Evolutionary conservation across 2,329 filamentous ascomycete species (phyloP), one percentile per base, ranked within the genome.

Genomic region (Harringtonia aguacate): DNA sequence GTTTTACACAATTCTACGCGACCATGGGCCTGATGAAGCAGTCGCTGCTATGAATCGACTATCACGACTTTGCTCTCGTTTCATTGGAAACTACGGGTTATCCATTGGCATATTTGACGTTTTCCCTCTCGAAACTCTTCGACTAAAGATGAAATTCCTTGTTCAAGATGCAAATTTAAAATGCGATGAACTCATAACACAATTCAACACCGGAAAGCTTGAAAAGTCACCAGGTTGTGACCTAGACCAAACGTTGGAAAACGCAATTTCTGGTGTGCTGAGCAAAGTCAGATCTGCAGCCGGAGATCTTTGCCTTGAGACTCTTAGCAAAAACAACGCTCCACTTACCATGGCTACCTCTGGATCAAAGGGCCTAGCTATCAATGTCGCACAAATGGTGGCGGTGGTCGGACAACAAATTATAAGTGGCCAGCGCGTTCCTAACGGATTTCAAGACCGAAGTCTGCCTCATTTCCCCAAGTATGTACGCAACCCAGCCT

Each of bases 361-460:
- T 13, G 92, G 92, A 40, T 95, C 90, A 43, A 98, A 98, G 63
- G 92, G 92, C 60, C 95, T 88, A 4, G 84, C 86, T 55, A 94
- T 97, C 70, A 98, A 98, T 70, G 92, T 98, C 29, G 90, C 92
- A 9, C 92, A 98, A 68, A 98, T 98, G 92, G 85, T 97, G 59
- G 90, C 92, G 46, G 80, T 89, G 47, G 90, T 98, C 58, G 92
- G 92, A 41, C 92, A 98, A 64, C 92, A 98, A 55, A 95, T 97
- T 76, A 97, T 98, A 56, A 85, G 85, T 48, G 87, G 88, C 39
- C 79, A 85, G 57, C 89, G 92, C 76, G 89, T 98, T 27, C 77
- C 86, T 36, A 87, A 98, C 63, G 92, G 92, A 8, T 98, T 98
- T 65, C 90, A 97, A 60, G 90, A 97, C 61, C 80, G 92, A 56